phyloP scores from a whole-genome alignment of 2,329 filamentous ascomycete species.

The Trichoderma atrobrunneum region DNA sequence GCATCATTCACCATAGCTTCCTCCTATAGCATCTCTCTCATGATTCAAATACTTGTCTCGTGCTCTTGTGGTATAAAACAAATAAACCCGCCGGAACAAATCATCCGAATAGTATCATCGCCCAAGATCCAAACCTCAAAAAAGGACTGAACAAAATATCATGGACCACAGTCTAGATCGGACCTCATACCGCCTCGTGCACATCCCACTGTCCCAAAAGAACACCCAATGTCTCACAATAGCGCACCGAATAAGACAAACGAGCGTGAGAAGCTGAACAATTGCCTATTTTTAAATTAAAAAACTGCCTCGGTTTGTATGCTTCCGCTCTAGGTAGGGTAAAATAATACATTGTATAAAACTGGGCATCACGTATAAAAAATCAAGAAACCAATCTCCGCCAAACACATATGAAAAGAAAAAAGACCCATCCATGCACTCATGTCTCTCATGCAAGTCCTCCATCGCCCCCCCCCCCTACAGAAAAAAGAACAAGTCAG shows the following conservation, averaged over 20 bases:
- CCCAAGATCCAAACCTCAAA: background rate
- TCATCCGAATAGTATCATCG: background rate
- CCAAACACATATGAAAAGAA: background rate
- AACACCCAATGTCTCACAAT: background rate
- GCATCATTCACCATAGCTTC: background rate
- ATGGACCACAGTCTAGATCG: background rate
- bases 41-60: background rate
- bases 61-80: background rate
- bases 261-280: background rate
- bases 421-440: background rate
- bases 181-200: background rate
- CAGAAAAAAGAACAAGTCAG: background rate
- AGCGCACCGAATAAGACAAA: background rate
- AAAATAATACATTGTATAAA: background rate
- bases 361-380: background rate
- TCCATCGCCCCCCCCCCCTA: background rate
- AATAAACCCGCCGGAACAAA: background rate
- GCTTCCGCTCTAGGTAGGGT: background rate
- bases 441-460: background rate
- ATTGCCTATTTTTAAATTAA: background rate
- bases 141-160: background rate
- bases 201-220: background rate
- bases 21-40: background rate
- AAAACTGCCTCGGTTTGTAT: background rate
- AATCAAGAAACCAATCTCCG: background rate